Evolutionary conservation across 176 grass and related monocot genomes (phyloP), one percentile per base, ranked within the genome.

Genomic region (Rhynchospora tenuis): DNA sequence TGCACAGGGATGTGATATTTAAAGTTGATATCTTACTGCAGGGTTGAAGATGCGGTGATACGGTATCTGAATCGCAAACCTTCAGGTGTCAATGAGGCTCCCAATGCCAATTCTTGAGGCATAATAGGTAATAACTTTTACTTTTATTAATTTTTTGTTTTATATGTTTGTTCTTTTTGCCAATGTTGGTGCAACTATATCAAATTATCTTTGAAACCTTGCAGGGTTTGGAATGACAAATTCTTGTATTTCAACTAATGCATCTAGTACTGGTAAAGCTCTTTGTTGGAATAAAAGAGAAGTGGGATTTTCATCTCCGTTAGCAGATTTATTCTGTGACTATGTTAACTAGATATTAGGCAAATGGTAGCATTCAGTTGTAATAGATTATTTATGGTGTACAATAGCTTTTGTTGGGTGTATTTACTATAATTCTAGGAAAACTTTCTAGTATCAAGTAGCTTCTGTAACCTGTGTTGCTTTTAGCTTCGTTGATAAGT

Each of bases 41-140:
- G 95, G 95, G 90, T 97, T 81, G 95, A 97, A 70, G 95, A 97
- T 60, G 95, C 95, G 43, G 95, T 94, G 65, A 97, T 97, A 87
- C 87, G 95, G 31, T 97, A 97, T 54, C 76, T 97, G 81, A 97
- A 97, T 72, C 92, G 89, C 82, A 97, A 97, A 77, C 92, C 90
- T 1, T 79, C 90, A 80, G 79, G 83, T 0, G 63, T 88, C 64
- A 94, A 64, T 11, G 94, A 97, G 13, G 92, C 85, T 64, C 87
- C 89, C 44, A 91, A 89, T 73, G 84, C 85, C 69, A 89, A 84
- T 62, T 57, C 83, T 84, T 69, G 89, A 82, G 55, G 67, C 73
- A 55, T 38, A 42, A 59, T 62, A 72, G 3, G 84, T 63, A 31
- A 46, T 60, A 22, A 43, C 42, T 33, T 43, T 60, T 48, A 59